Evolutionary conservation across 2,329 filamentous ascomycete genomes (phyloP), one percentile per base, ranked within the genome.

Genomic region (Aplosporella prunicola): DNA sequence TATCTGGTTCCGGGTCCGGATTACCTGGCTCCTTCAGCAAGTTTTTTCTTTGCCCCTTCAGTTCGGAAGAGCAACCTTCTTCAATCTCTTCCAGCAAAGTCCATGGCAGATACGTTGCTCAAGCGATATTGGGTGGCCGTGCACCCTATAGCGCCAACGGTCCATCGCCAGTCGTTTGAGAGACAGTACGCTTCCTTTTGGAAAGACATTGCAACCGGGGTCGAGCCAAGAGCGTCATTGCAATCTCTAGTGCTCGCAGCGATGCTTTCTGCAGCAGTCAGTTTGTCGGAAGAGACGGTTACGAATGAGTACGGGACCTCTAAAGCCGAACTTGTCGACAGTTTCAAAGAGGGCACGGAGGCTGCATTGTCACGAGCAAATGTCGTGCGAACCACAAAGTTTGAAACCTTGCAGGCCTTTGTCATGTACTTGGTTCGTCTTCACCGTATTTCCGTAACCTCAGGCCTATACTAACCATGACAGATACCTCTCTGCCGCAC

Each of bases 341-440:
- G 71, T 32, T 72, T 83, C 40, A 77, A 78, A 47, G 62, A 77
- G 32, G 80, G 73, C 1, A 75, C 78, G 5, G 82, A 87, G 58
- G 69, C 71, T 17, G 75, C 80, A 3, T 61, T 88, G 22, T 70
- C 71, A 25, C 76, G 76, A 51, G 80, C 82, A 4, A 79, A 82
- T 51, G 82, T 86, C 41, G 57, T 87, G 23, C 67, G 78, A 23
- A 84, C 80, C 0, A 82, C 74, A 0, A 80, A 76, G 46, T 61
- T 84, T n/a, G 79, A 85, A 55, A 82, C 78, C 1, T 64, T 88
- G 48, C 82, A 87, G 52, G 80, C 79, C 1, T 80, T 86, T 48
- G 74, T 86, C 23, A 80, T 85, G 66, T 87, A 85, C 46, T 64
- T 86, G 60, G 77, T 82, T 56, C 59, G 71, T 36, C 5, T 9